Conservation (phyloP, 2,329 filamentous ascomycete genomes). For the Penicillium frequentans region DNA sequence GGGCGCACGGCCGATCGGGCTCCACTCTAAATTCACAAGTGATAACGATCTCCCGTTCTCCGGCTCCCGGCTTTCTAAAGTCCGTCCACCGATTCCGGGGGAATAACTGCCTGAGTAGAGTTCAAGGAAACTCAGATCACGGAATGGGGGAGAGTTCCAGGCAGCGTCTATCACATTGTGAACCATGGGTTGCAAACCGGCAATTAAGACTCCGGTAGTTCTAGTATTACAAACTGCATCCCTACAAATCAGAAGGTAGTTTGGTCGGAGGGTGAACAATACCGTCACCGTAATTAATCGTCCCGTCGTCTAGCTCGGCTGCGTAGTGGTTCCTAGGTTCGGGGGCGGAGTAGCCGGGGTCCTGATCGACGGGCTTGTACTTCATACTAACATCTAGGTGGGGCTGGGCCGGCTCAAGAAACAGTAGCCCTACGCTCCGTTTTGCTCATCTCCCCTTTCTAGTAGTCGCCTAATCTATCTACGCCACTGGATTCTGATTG, state of each 20-base stretch:
- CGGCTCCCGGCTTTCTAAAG: neutral
- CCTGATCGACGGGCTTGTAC: constrained; percentile 10
- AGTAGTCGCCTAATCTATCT: neutral
- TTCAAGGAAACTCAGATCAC: neutral
- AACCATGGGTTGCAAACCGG: neutral
- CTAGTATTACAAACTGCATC: neutral
- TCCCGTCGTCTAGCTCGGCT: constrained; percentile 8
- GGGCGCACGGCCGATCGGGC: neutral
- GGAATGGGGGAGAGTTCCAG: neutral
- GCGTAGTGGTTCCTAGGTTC: neutral
- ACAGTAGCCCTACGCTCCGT: neutral
- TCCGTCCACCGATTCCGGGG: neutral
- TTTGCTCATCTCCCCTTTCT: neutral
- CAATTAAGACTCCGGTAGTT: neutral
- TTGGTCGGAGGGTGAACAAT: no score
- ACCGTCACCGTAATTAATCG: neutral
- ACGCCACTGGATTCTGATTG: neutral
- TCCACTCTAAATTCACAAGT: neutral
- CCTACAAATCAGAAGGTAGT: no score
- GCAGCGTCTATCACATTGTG: neutral
- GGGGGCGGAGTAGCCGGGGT: neutral
- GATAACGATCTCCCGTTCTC: neutral
- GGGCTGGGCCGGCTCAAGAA: neutral
- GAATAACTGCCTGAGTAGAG: no score
- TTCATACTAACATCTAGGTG: neutral